phyloP scores from a whole-genome alignment of 352 stramenopile species.

The Phytophthora constricta region DNA sequence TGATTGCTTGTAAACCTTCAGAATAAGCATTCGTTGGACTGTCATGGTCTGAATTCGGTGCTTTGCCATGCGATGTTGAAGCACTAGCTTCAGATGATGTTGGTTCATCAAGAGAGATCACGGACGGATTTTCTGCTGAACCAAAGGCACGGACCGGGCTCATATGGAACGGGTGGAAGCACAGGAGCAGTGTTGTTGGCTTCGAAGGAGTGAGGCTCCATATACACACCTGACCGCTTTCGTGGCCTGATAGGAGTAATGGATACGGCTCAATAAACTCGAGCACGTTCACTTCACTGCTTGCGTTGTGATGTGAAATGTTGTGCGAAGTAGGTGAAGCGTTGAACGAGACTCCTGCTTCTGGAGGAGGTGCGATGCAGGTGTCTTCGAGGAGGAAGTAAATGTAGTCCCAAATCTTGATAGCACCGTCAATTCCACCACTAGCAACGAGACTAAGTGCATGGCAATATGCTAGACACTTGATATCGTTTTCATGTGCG shows the following conservation, averaged over 20 bases:
- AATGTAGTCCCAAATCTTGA: slow-evolving; percentile 90
- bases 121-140: slow-evolving; percentile 3
- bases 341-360: slow-evolving; percentile 20
- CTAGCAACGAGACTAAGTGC: slow-evolving; percentile 69
- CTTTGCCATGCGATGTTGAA: background rate
- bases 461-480: slow-evolving; percentile 80
- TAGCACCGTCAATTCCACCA: slow-evolving; percentile 58
- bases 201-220: slow-evolving; percentile 65
- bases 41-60: background rate
- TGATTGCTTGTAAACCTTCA: background rate
- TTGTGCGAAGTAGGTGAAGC: slow-evolving; percentile 1
- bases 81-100: background rate
- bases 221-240: slow-evolving; percentile 70
- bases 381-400: slow-evolving; percentile 82
- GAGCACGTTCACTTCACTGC: slow-evolving; percentile 64
- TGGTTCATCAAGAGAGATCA: slow-evolving; percentile 4
- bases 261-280: slow-evolving; percentile 83
- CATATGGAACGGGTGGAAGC: slow-evolving; percentile 49
- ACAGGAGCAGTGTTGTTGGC: slow-evolving; percentile 46
- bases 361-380: slow-evolving; percentile 29
- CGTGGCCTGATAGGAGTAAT: slow-evolving; percentile 68
- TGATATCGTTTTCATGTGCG: slow-evolving; percentile 80
- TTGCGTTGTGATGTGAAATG: slow-evolving; percentile 9
- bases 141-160: slow-evolving; percentile 18
- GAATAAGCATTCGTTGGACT: background rate